Base-by-base conservation (phyloP, 2,329 filamentous ascomycete species). In the Diplodia corticola region DNA sequence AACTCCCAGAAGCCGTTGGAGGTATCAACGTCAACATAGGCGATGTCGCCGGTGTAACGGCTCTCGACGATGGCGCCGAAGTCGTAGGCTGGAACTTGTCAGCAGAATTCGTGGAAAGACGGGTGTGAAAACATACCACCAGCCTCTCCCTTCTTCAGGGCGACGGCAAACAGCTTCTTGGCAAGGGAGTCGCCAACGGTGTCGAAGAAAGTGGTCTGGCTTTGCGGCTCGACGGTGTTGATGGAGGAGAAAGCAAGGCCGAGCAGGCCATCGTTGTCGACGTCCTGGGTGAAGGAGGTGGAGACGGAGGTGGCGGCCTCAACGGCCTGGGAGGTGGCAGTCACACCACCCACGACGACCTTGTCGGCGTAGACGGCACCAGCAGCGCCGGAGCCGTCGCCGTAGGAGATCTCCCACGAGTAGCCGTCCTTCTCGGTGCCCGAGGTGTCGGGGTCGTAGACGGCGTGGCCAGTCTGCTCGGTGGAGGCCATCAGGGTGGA, bases 301-400 rank as follows among this genome's bases (percentile, higher is more conserved):
- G 87, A 89, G 49, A 91, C 84, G 1, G 81, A 79, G 4, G 80
- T 80, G 15, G 89, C 89, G 40, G 88, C 84, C 76, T 91, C 87
- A 10, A 92, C 85, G 13, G 88, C 87, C 76, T 91, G 89, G 2
- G 76, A 74, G 3, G 81, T 81, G 40, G 88, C 87, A 35, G 80
- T 85, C 4, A 89, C 84, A 33, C 80, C 80, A 55, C 87, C 88
- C 30, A 91, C 82, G 26, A 80, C 79, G 48, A 91, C 89, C 55
- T 81, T 85, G 74, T 91, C 89, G 35, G 80, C 82, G 76, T 89
- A 90, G 65, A 91, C 89, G 54, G 83, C 83, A 50, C 89, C 89
- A 50, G 77, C 80, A 22, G 89, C 89, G 50, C 81, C 82, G 53
- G 85, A 86, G n/a, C 86, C 86, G 69, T 91, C 89, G 26, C 87